These are phyloP conservation scores for Plantago ovata DNA, from an alignment of 257 asterid genomes.

Conservation along the genomic window DNA sequence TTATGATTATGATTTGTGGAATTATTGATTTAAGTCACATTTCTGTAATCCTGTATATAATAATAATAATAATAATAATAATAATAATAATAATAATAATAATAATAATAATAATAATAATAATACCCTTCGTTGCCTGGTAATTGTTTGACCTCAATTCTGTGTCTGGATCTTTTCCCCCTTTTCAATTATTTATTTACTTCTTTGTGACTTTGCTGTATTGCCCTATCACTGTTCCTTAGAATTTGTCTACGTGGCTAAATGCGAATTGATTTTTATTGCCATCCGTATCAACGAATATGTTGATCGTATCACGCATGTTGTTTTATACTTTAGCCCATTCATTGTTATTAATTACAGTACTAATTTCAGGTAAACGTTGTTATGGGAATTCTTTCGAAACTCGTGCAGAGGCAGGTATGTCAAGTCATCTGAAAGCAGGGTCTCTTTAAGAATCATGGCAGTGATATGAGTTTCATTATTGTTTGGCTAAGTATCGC, in stretches of 20 bases:
- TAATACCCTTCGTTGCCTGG: too few species aligned
- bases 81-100: too few species aligned
- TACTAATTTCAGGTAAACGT: conserved; percentile 65
- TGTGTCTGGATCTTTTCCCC: too few species aligned
- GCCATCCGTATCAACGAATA: neutral
- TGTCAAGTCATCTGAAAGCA: conserved; percentile 11
- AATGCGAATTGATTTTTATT: too few species aligned
- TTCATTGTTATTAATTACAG: conserved; percentile 17
- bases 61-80: too few species aligned
- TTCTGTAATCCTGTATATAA: too few species aligned
- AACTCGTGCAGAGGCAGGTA: conserved; percentile 86
- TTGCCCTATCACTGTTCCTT: neutral
- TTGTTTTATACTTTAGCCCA: neutral
- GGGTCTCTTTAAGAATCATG: conserved; percentile 11
- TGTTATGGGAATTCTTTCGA: conserved; percentile 86
- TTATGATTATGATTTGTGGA: too few species aligned
- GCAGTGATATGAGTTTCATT: conserved; percentile 8
- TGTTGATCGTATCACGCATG: neutral
- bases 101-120: too few species aligned
- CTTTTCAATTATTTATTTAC: too few species aligned
- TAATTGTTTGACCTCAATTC: too few species aligned
- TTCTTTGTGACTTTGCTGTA: too few species aligned
- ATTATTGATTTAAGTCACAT: too few species aligned
- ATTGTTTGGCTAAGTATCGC: neutral
- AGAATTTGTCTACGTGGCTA: neutral